Evolutionary conservation across 768 basidiomycete genomes (phyloP), one percentile per base, ranked within the genome.

Genomic region (Hygrophorus pudorinus): DNA sequence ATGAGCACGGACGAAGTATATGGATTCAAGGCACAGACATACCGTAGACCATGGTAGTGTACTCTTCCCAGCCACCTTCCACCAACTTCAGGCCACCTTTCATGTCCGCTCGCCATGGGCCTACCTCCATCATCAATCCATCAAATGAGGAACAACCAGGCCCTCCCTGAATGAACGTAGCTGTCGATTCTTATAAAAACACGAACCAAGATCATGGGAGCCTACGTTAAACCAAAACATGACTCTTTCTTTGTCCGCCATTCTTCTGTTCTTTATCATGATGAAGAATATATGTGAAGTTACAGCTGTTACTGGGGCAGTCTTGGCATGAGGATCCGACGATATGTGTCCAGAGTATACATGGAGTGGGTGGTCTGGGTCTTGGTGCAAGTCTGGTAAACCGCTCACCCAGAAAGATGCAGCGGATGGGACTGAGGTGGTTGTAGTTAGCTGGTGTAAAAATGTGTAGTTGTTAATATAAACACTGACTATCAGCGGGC

Each of bases 121-220:
- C 94, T n/a, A 93, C 72, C 55, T 98, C 94, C 90, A 98, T 93
- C 83, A 98, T 85, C 13, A 92, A 72, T 2, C 94, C 94, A 54
- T 98, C 94, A 58, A 98, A 97, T 1, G 88, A 91, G 0, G 92
- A 96, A 61, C 96, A 98, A 21, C 96, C 96, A 14, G 94, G 94
- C 1, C 94, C 94, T 14, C 91, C 92, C 89, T 93, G 53, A 13
- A 49, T 49, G 36, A 33, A 17, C 38, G 49, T 14, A 39, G 28
- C 21, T 45, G 34, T 32, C 46, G 12, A 17, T 24, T 10, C 39
- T 13, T 36, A 17, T 13, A 17, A 31, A n/a, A 21, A 24, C 8
- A 21, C 0, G 12, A 29, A 17, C 16, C 10, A 17, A 18, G n/a
- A 20, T 7, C 8, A 37, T 11, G 4, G 7, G 20, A n/a, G 61